phyloP scores from a whole-genome alignment of 805 yeast species.

The Yarrowia yakushimensis region DNA sequence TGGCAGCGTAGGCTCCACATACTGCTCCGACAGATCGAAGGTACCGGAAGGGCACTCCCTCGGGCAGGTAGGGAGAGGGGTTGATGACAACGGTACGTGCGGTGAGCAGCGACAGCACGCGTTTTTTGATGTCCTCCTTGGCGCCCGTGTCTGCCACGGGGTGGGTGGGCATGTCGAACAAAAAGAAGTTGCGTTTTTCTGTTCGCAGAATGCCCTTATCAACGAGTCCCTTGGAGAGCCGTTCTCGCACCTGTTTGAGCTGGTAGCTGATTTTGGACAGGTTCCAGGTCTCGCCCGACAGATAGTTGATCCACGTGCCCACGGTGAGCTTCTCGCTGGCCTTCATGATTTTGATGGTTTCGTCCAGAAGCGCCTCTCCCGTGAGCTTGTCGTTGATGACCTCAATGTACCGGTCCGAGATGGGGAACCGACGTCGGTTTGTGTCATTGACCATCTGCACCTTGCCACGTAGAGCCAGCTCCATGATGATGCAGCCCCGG shows the following conservation, averaged over 20 bases:
- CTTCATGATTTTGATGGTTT: slow-evolving; percentile 86
- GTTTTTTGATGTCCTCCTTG: slow-evolving; percentile 72
- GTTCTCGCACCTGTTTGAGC: slow-evolving; percentile 93
- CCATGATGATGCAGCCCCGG: slow-evolving; percentile 89
- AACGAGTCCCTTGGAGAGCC: slow-evolving; percentile 93
- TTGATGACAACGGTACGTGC: slow-evolving; percentile 62
- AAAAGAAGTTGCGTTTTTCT: slow-evolving; percentile 87
- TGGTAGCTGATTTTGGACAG: slow-evolving; percentile 90
- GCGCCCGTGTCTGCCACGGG: slow-evolving; percentile 85
- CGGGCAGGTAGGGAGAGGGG: slow-evolving; percentile 63
- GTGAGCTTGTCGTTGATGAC: slow-evolving; percentile 82
- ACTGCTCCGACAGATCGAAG: slow-evolving; percentile 79
- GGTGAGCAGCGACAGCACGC: slow-evolving; percentile 67
- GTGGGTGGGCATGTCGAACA: slow-evolving; percentile 98
- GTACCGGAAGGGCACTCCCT: slow-evolving; percentile 59
- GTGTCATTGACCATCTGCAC: slow-evolving; percentile 89
- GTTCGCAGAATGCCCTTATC: slow-evolving; percentile 96
- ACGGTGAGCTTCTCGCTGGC: slow-evolving; percentile 77
- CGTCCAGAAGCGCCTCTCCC: slow-evolving; percentile 93
- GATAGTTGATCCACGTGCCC: slow-evolving; percentile 86
- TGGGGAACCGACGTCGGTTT: slow-evolving; percentile 80
- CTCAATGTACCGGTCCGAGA: slow-evolving; percentile 82
- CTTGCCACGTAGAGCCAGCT: slow-evolving; percentile 85
- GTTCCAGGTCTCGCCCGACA: slow-evolving; percentile 96
- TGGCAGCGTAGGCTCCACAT: slow-evolving; percentile 91